Evolutionary conservation across 768 basidiomycete species (phyloP), one percentile per base, ranked within the genome.

Genomic region (Lepiota venenata): DNA sequence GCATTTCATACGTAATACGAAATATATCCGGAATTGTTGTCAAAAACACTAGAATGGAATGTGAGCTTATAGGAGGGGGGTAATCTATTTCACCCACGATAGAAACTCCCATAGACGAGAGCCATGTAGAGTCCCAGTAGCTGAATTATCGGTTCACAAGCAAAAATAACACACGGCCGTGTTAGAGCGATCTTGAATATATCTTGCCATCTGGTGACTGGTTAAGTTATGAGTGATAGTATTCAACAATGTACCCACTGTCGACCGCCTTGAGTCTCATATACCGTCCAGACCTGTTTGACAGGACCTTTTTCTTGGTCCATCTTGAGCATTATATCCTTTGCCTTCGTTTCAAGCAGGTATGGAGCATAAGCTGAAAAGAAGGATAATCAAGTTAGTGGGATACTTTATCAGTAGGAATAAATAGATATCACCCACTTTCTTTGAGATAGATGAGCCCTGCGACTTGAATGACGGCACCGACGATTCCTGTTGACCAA

Each of bases 121-220:
- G 85, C 82, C 78, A 87, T 81, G 5, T 25, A 91, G 0, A 83
- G 2, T 0, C 84, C 83, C 10, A 91, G 68, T 1, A 88, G 64
- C 60, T 88, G 87, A 16, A 88, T 71, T 59, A 91, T 87, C 0
- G 83, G 80, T 62, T 91, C 88, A 5, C 61, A 61, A 0, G 51
- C 61, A 52, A 89, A 85, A 10, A 92, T 63, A 3, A 68, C 61
- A 69, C 93, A 87, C 0, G 92, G 91, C n/a, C 89, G 78, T 11
- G 74, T 67, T 25, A 25, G 20, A 92, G 67, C 0, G 86, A 75
- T 55, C 70, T 78, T 1, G 54, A 92, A 69, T 32, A 89, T 74
- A 0, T 62, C 46, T 60, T 71, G 61, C 82, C 79, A 84, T 20
- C 83, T 87, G 42, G 32, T 25, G 38, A 5, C 22, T 10, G 16